These are phyloP conservation scores for Xylaria sp. DNA, from an alignment of 2,329 filamentous ascomycete genomes.

Conservation along the genomic window DNA sequence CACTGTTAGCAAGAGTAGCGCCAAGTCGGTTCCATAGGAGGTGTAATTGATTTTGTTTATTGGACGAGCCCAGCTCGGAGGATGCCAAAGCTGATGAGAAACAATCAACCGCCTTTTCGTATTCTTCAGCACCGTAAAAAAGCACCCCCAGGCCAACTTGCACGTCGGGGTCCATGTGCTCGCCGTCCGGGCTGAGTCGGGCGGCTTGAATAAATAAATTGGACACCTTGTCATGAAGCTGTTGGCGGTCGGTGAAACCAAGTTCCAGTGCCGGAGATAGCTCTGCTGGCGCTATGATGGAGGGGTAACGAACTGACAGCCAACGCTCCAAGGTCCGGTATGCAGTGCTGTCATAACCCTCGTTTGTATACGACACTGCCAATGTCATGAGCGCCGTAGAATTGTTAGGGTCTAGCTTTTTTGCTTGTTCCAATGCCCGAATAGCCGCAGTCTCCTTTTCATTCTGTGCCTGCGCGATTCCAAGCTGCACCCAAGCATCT, in stretches of 20 bases:
- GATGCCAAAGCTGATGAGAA: slow-evolving; percentile 91
- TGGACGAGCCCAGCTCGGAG: slow-evolving; percentile 83
- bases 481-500: slow-evolving; percentile 93
- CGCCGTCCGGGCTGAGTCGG: slow-evolving; percentile 88
- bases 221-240: slow-evolving; percentile 90
- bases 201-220: slow-evolving; percentile 91
- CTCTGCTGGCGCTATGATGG: slow-evolving; percentile 77
- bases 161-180: slow-evolving; percentile 97
- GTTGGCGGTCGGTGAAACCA: slow-evolving; percentile 91
- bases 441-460: slow-evolving; percentile 98
- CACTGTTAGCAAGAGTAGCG: slow-evolving; percentile 93
- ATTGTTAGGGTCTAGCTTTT: slow-evolving; percentile 88
- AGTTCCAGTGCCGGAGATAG: slow-evolving; percentile 82
- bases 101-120: slow-evolving; percentile 98
- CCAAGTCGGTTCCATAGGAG: slow-evolving; percentile 97
- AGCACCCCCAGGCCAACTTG: slow-evolving; percentile 96
- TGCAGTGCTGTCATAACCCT: slow-evolving; percentile 96
- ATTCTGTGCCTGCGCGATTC: slow-evolving; percentile 94
- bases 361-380: slow-evolving; percentile 97
- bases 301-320: slow-evolving; percentile 94
- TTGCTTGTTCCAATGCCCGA: slow-evolving; percentile 87
- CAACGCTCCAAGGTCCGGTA: slow-evolving; percentile 97
- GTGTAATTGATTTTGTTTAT: slow-evolving; percentile 87
- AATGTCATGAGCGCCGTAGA: slow-evolving; percentile 92
- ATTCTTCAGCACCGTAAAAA: slow-evolving; percentile 97